Base-by-base conservation (phyloP, 23 red algal species). In the Gracilaria domingensis region DNA sequence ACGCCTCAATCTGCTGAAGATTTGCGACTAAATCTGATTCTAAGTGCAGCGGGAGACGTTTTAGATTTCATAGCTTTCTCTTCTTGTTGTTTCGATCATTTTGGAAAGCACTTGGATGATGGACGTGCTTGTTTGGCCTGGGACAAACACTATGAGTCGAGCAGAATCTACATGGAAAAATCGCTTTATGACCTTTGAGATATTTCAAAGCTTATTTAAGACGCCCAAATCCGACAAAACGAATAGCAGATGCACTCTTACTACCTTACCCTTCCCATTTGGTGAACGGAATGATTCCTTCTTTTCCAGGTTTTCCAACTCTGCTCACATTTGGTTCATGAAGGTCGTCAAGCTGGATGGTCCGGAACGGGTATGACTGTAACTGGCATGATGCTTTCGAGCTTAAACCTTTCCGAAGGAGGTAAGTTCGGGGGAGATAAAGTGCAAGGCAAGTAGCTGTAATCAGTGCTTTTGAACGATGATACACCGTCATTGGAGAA, bases 401-500 rank as follows among this genome's bases (percentile, higher is more conserved):
- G 0, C 18, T 80, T 56, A 25, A 58, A 80, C 0, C 47, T 4
- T 38, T 80, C 76, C 8, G 3, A 8, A 18, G 76, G 76, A 23
- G 48, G 48, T 2, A 80, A 18, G 17, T 80, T 80, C 1, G 34
- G 26, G 6, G 34, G 28, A 4, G 58, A 80, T 6, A 80, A n/a
- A 21, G 58, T 57, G 25, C n/a, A 28, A 33, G 76, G 76, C 76
- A 48, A 80, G 33, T 60, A 80, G 54, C 26, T 58, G 20, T 80
- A 80, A 8, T 80, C 49, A 1, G 8, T 28, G n/a, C 26, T 58
- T 58, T 80, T 80, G 32, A 80, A 80, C n/a, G 76, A 2, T 0
- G 25, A 58, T 18, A 80, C 76, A 29, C 76, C 76, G 39, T 80
- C 76, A 2, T 48, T 58, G 4, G 54, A 60, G 12, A 80, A 80